phyloP scores from a whole-genome alignment of 2,329 filamentous ascomycete species.

The Aureobasidium sp. region DNA sequence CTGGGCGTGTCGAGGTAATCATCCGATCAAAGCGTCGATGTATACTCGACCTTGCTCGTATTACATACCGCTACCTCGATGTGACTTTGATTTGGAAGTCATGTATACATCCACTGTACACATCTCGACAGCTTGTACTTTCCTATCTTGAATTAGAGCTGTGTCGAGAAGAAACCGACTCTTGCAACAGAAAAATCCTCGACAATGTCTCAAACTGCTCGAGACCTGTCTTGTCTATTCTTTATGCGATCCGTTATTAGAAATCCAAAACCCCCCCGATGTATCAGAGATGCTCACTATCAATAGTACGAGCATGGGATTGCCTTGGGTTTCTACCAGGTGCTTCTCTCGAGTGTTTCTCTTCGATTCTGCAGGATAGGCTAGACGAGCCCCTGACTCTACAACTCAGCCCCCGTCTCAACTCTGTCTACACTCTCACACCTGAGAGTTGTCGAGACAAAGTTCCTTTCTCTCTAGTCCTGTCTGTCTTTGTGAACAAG shows the following conservation, averaged over 20 bases:
- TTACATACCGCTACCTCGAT: too few species aligned
- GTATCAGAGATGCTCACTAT: too few species aligned
- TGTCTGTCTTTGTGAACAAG: neutral
- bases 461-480: neutral
- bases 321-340: neutral
- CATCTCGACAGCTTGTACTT: neutral
- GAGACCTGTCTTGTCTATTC: neutral
- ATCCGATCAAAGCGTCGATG: too few species aligned
- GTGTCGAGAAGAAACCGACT: neutral
- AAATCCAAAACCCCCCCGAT: too few species aligned
- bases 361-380: neutral
- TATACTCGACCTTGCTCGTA: too few species aligned
- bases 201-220: neutral
- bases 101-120: neutral
- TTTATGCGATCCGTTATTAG: too few species aligned
- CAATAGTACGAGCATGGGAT: neutral
- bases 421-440: neutral
- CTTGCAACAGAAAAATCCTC: neutral
- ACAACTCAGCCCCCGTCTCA: neutral
- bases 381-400: neutral
- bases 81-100: neutral
- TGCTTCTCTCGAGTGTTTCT: neutral
- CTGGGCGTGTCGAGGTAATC: too few species aligned
- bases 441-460: neutral
- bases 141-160: neutral